Evolutionary conservation across 441 rosid genomes (phyloP), one percentile per base, ranked within the genome.

Genomic region (Rhodomyrtus psidioides): DNA sequence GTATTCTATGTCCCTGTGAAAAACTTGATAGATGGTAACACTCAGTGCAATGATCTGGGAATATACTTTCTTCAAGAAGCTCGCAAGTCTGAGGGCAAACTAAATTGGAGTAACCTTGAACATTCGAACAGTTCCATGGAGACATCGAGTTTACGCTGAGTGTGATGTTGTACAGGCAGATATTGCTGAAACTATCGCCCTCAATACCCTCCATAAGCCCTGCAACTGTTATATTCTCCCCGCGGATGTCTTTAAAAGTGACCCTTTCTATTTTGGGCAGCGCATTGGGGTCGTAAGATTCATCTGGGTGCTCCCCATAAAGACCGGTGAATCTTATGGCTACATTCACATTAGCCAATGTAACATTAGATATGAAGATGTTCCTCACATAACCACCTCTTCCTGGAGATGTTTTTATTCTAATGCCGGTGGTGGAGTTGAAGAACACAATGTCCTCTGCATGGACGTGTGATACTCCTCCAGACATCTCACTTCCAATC

Each of bases 401-500:
- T 86, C 99, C 99, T 0, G 97, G 94, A 82, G 99, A 91, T 24
- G 99, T 96, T 91, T 97, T 97, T 90, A 97, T 90, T 89, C 95
- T 91, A 42, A 96, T 92, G 76, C 93, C 99, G 0, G 93, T 92
- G n/a, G 82, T 92, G 23, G 99, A 91, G 88, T 94, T 88, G 91
- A 90, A 94, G 81, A 97, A 88, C 58, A 82, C 86, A 44, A 97
- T 87, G 87, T 95, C 91, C 90, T 93, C 91, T 57, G 94, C 98
- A 39, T 91, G 91, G 84, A 97, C 93, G 83, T 94, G 96, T 1
- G 98, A 95, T 59, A 97, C 95, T 39, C 99, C 99, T 54, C 99
- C 98, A 49, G 99, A 97, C 99, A 96, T 97, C 90, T 97, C 99
- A 49, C 99, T 97, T 83, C 99, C 99, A 3, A 97, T 94, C 7